Percentiles rank a stretch among this genome's conserved stretches.
Evolutionary conservation across 768 basidiomycete genomes (phyloP).

Genomic region (Roridomyces roridus): DNA sequence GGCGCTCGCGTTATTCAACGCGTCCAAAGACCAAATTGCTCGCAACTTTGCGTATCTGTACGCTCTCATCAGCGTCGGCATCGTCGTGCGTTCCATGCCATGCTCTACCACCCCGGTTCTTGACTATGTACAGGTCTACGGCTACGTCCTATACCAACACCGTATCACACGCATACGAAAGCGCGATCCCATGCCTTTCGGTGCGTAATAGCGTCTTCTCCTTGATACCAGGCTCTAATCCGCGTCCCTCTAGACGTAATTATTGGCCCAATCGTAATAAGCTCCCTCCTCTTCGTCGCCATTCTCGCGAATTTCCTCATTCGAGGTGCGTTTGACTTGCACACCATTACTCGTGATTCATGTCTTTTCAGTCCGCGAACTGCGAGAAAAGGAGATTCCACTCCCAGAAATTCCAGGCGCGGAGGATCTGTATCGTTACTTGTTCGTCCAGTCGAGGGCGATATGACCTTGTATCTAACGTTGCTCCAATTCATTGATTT

Average conservation of each 20-base stretch:
- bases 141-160: constrained; percentile 84
- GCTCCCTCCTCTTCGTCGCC: constrained; percentile 83
- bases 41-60: constrained; percentile 84
- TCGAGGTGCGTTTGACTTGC: constrained; percentile 65
- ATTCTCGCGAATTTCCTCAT: constrained; percentile 88
- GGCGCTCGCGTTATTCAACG: constrained; percentile 88
- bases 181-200: constrained; percentile 88
- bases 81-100: constrained; percentile 53
- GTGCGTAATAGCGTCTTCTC: too few species aligned
- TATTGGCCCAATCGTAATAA: constrained; percentile 83
- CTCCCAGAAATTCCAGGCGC: constrained; percentile 43
- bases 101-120: background rate
- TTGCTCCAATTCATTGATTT: too few species aligned
- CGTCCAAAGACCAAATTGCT: constrained; percentile 74
- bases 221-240: too few species aligned
- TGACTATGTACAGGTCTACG: constrained; percentile 67
- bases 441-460: background rate
- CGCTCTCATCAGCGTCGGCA: constrained; percentile 75
- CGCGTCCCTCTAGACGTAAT: constrained; percentile 64
- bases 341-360: too few species aligned
- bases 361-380: constrained; percentile 55
- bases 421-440: constrained; percentile 20
- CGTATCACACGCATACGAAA: constrained; percentile 91
- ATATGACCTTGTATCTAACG: too few species aligned
- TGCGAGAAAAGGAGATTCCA: constrained; percentile 52